Conservation (phyloP, 768 basidiomycete genomes). For the Chalciporus piperatus region DNA sequence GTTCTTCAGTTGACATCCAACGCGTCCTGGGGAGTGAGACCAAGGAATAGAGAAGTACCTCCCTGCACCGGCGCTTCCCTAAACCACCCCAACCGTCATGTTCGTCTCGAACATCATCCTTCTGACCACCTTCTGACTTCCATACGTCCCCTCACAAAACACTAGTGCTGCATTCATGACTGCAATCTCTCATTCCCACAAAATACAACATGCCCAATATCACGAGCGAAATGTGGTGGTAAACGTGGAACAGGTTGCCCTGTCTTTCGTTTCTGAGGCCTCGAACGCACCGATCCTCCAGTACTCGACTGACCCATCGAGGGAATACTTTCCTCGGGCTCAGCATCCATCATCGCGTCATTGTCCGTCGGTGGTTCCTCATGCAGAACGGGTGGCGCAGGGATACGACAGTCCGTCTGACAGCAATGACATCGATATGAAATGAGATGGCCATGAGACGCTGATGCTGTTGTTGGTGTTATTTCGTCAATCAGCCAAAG, state of each 20-base stretch:
- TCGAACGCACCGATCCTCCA: not conserved
- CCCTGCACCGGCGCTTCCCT: no score
- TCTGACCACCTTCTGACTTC: no score
- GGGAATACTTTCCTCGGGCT: not conserved
- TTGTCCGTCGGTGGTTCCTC: not conserved
- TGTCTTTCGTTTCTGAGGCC: conserved; percentile 15
- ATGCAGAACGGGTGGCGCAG: conserved; percentile 51
- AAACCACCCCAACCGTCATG: no score
- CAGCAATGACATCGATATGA: conserved; percentile 61
- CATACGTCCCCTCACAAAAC: no score
- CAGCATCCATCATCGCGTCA: not conserved
- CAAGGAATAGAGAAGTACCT: no score
- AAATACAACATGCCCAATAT: conserved; percentile 65
- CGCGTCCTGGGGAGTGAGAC: no score
- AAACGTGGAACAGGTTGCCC: conserved; percentile 34
- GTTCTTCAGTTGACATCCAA: no score
- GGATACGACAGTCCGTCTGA: conserved; percentile 57
- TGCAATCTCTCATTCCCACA: conserved; percentile 54
- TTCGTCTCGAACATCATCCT: no score
- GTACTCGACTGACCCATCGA: not conserved
- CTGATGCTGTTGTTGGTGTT: conserved; percentile 34
- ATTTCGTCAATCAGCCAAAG: conserved; percentile 11
- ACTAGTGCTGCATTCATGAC: not conserved
- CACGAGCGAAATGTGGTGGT: conserved; percentile 60
- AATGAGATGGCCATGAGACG: conserved; percentile 52